Percentiles rank a stretch among this genome's conserved stretches.
Conservation (phyloP, 2,329 filamentous ascomycete genomes). For the Penicillium vulpinum region DNA sequence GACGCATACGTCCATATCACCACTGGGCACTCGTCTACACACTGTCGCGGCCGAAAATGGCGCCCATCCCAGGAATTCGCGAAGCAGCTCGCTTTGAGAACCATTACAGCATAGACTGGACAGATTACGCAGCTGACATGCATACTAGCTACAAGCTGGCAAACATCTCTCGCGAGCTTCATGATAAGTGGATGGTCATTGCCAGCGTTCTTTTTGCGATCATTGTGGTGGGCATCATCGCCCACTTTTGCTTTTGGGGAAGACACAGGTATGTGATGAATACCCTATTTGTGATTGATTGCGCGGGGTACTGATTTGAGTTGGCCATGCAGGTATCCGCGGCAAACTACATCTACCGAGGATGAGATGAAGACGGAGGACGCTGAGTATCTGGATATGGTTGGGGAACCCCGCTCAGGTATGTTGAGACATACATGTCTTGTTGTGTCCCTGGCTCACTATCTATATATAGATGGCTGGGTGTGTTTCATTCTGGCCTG, state of each 20-base stretch:
- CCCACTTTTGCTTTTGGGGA: neutral
- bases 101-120: neutral
- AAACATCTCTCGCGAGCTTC: neutral
- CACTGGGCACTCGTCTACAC: neutral
- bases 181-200: neutral
- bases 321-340: neutral
- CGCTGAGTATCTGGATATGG: neutral
- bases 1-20: neutral
- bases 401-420: neutral
- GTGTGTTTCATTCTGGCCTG: neutral
- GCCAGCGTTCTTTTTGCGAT: neutral
- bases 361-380: neutral
- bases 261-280: neutral
- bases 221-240: neutral
- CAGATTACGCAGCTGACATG: neutral
- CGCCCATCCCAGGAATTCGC: neutral
- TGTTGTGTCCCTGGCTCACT: neutral
- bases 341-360: neutral
- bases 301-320: neutral
- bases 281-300: neutral
- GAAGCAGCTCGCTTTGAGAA: neutral
- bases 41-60: neutral
- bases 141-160: neutral
- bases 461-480: conserved; percentile 3
- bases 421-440: neutral